These are phyloP conservation scores for Trichosphaerium sp. DNA, from an alignment of 78 protist genomes.

Conservation along the genomic window DNA sequence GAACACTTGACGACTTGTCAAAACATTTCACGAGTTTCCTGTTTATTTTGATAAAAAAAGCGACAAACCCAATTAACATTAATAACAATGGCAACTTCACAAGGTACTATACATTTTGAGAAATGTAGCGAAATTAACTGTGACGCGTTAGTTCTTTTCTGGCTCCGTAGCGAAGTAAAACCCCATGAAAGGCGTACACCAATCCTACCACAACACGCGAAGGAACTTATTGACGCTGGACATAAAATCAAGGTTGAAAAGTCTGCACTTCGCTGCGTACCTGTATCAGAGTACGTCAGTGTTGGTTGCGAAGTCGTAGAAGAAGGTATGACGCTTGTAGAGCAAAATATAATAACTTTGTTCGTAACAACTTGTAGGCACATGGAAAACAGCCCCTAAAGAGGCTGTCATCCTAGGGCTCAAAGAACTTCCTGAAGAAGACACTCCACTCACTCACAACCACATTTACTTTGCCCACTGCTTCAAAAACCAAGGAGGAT, in stretches of 20 bases:
- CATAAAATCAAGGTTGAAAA: background rate
- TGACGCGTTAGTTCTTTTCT: background rate
- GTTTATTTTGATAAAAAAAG: too few relatives aligned
- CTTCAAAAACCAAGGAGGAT: conserved; percentile 65
- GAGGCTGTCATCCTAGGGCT: conserved; percentile 43
- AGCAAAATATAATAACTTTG: background rate
- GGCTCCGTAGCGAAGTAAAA: background rate
- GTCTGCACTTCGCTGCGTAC: background rate
- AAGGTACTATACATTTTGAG: too few relatives aligned
- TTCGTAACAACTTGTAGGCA: conserved; percentile 1
- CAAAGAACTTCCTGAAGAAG: conserved; percentile 66
- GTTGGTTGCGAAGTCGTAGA: conserved; percentile 33
- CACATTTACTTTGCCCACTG: conserved; percentile 74
- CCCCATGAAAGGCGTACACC: background rate
- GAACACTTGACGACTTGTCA: too few relatives aligned
- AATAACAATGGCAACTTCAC: too few relatives aligned
- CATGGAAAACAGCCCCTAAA: conserved; percentile 34
- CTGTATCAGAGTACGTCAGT: background rate
- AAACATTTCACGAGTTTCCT: too few relatives aligned
- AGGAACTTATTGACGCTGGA: background rate
- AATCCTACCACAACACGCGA: background rate
- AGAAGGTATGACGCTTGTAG: background rate
- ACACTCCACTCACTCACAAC: conserved; percentile 31
- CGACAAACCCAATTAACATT: too few relatives aligned
- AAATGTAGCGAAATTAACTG: too few relatives aligned